Base-by-base conservation (phyloP, 2,329 filamentous ascomycete species). In the Alternaria triticimaculans region DNA sequence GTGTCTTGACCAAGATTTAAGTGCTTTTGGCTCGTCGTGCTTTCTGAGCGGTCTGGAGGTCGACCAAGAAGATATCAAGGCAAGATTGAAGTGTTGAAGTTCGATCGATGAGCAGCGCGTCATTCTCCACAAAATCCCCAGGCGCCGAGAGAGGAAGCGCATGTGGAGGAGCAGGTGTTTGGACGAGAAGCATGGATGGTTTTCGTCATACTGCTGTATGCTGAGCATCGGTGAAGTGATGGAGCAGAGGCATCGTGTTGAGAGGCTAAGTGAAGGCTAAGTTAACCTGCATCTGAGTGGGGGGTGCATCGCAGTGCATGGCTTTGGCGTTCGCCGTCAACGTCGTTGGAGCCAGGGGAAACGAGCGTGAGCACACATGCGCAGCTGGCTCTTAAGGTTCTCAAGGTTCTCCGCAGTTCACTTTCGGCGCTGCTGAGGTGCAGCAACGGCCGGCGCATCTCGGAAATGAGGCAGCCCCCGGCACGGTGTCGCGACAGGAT, bases 191-290 rank as follows among this genome's bases (percentile, higher is more conserved):
- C 30, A 23, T 50, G 51, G 37, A 60, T 28, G 54, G 53, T 23
- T 60, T 58, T 70, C 63, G 67, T 65, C 66, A 71, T 67, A 46
- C 37, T 25, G 14, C 37, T 60, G 41, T 41, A 41, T 41, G 37
- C 37, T 41, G 58, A 37, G 56, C 62, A 62, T 58, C 60, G 59
- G 58, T 64, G 60, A 46, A n/a, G 44, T 41, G 10, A 45, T 18
- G 21, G 49, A 26, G 62, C 48, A 55, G 21, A 33, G 57, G 43
- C 51, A 43, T 72, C 67, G 70, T 73, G 72, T 74, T 74, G 72
- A 74, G 72, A 62, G 63, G 63, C 72, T 74, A 73, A 62, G 58
- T 37, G 51, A 56, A 49, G 59, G 51, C 71, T 71, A 72, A 66
- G 37, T 30, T n/a, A 60, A 64, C 58, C 58, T 62, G 69, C 68